Conservation (phyloP, 1,139 yeast species). For the Torulaspora pretoriensis region DNA sequence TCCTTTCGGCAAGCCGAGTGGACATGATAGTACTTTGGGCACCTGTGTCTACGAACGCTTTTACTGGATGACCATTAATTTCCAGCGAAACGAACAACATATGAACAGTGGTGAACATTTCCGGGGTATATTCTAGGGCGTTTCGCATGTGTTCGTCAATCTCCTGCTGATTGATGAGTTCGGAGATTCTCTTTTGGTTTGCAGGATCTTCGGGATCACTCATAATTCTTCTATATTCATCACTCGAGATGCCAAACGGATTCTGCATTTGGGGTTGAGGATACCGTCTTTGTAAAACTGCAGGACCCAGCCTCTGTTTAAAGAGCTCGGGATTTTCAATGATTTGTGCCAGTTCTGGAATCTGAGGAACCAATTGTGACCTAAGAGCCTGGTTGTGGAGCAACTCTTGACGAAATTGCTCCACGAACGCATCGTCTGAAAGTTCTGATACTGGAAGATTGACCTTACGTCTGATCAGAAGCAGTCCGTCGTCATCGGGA, state of each 20-base stretch:
- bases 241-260: slow-evolving; percentile 38
- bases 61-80: slow-evolving; percentile 74
- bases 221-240: slow-evolving; percentile 50
- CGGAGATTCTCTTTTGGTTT: slow-evolving; percentile 62
- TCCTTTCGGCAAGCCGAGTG: slow-evolving; percentile 66
- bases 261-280: slow-evolving; percentile 26
- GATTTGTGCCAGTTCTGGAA: slow-evolving; percentile 44
- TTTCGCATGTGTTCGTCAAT: slow-evolving; percentile 72
- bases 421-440: slow-evolving; percentile 43
- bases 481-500: slow-evolving; percentile 54
- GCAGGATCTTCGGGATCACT: slow-evolving; percentile 72
- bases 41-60: slow-evolving; percentile 95
- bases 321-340: slow-evolving; percentile 54
- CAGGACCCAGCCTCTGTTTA: slow-evolving; percentile 43
- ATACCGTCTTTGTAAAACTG: slow-evolving; percentile 34
- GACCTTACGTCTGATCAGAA: slow-evolving; percentile 41
- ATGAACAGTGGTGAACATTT: slow-evolving; percentile 72
- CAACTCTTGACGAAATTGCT: slow-evolving; percentile 47
- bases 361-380: slow-evolving; percentile 37
- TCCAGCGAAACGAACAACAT: slow-evolving; percentile 79
- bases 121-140: slow-evolving; percentile 88
- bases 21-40: slow-evolving; percentile 87
- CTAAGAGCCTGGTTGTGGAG: slow-evolving; percentile 41
- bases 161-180: slow-evolving; percentile 64
- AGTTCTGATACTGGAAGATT: slow-evolving; percentile 30